phyloP scores from a whole-genome alignment of 805 yeast species.

The Starmerella lactis-condensi region DNA sequence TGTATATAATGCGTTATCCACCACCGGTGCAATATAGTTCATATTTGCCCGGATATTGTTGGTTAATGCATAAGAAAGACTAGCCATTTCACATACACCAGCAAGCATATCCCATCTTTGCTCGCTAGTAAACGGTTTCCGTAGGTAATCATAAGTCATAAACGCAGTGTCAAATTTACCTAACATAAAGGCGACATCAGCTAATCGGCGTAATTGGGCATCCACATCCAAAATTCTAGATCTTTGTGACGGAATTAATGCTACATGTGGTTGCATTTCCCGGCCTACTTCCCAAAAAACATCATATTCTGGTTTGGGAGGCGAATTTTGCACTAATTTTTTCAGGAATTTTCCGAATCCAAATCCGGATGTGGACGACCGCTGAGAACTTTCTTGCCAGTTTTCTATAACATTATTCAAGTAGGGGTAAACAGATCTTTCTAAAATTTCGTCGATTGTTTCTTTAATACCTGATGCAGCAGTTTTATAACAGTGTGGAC shows the following conservation, averaged over 20 bases:
- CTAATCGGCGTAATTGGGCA: conserved; percentile 58
- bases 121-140: conserved; percentile 57
- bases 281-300: conserved; percentile 8
- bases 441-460: conserved; percentile 31
- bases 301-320: conserved; percentile 13
- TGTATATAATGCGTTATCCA: conserved; percentile 59
- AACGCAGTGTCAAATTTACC: conserved; percentile 74
- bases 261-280: conserved; percentile 15
- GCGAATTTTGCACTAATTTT: conserved; percentile 11
- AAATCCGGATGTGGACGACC: conserved; percentile 1
- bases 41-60: conserved; percentile 20
- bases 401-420: conserved; percentile 64
- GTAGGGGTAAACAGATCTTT: conserved; percentile 46
- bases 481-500: conserved; percentile 23
- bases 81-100: conserved; percentile 75
- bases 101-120: conserved; percentile 70
- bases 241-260: conserved; percentile 12
- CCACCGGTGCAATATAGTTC: conserved; percentile 26
- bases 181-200: conserved; percentile 85
- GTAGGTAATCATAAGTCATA: conserved; percentile 61
- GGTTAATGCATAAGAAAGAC: conserved; percentile 47
- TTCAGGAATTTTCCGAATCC: conserved; percentile 13
- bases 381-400: conserved; percentile 30
- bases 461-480: conserved; percentile 24
- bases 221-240: conserved; percentile 24